Evolutionary conservation across 768 basidiomycete genomes (phyloP), one percentile per base, ranked within the genome.

Genomic region (Rhodotorula kratochvilovae): DNA sequence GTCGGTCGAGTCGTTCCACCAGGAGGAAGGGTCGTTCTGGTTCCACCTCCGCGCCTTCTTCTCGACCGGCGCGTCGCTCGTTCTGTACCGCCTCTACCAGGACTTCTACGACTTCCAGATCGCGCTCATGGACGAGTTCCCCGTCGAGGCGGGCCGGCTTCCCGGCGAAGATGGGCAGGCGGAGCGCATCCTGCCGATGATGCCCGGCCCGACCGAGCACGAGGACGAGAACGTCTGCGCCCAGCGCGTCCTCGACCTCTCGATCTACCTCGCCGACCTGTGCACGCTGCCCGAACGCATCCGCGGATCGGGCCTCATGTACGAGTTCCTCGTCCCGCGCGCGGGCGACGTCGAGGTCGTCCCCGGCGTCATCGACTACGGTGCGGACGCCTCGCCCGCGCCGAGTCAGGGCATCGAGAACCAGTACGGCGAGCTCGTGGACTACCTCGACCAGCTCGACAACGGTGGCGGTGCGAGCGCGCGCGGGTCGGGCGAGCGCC

Each of bases 101-200:
- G 95, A 99, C 81, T 99, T 99, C 81, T 97, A 95, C 82, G 91
- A 94, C 77, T 97, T 97, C 81, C 96, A 99, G 79, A 89, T 96
- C 66, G 83, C 86, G 10, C 85, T 99, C 33, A 86, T 98, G 71
- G 86, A 92, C 57, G 84, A 85, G 0, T 97, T 94, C 81, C 93
- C 94, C 13, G 85, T 85, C 56, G 96, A 99, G 82, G 96, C 92
- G 23, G 96, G 96, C 31, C 86, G 90, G 25, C 81, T 87, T 46
- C 73, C 78, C 0, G 72, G 72, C 35, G 72, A 73, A 35, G 67
- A 70, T 43, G 69, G 66, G 5, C 68, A 66, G 27, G 73, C 73
- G 1, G 79, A 77, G 43, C 85, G 96, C 46, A 89, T 95, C 61
- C 83, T 99, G 36, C 96, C 96, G 2, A 97, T 87, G 81, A 99